Evolutionary conservation across 1,284 basidiomycete genomes (phyloP).

Genomic region (Pseudozyma sp.): DNA sequence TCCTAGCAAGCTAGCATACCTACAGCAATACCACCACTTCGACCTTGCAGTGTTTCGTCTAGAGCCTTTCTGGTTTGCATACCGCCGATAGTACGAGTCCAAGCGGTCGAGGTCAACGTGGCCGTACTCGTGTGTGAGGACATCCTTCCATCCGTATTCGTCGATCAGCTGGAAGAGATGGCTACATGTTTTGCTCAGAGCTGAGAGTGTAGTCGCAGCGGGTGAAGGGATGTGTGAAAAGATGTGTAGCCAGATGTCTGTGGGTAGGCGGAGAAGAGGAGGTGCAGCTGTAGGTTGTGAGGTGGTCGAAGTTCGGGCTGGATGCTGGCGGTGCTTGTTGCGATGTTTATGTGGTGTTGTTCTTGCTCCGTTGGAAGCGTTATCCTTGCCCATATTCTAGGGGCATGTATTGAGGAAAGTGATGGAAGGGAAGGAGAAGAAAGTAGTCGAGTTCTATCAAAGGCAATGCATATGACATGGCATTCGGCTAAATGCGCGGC

Average conservation of each 20-base stretch:
- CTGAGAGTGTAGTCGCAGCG: conserved; percentile 2
- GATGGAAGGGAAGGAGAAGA: not conserved
- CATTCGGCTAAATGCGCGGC: not conserved
- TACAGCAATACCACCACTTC: conserved; percentile 18
- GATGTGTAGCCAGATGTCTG: conserved; percentile 44
- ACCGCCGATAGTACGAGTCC: not conserved
- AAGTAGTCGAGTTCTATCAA: not conserved
- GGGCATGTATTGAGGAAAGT: no score
- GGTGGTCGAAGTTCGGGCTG: not conserved
- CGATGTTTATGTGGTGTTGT: not conserved
- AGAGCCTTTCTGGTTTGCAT: not conserved
- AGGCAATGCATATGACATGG: not conserved
- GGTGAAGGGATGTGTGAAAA: conserved; percentile 6
- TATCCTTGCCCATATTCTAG: no score
- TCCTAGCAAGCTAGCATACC: not conserved
- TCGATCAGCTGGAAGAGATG: conserved; percentile 23
- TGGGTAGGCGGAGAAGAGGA: conserved; percentile 20
- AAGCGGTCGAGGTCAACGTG: not conserved
- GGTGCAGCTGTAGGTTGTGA: not conserved
- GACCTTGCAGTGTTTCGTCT: not conserved
- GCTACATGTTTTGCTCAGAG: conserved; percentile 13
- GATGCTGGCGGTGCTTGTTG: not conserved
- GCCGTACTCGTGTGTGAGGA: not conserved
- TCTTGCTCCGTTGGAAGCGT: no score
- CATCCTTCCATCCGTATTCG: conserved; percentile 18